Evolutionary conservation across 768 basidiomycete species (phyloP), one percentile per base, ranked within the genome.

Genomic region (Punctularia strigosozonata): DNA sequence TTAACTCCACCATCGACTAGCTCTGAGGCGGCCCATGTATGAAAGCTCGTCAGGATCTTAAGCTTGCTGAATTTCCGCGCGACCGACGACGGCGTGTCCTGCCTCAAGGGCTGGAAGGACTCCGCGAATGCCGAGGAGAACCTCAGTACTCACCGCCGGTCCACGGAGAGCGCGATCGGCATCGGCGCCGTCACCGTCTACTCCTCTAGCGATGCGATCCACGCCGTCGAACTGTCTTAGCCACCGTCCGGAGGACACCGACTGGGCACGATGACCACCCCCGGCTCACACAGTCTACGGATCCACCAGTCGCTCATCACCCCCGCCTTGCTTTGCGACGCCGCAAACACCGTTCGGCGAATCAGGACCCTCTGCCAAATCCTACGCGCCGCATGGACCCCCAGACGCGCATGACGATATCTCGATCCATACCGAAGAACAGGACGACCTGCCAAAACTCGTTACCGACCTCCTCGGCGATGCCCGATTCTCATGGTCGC

Each of bases 381-480:
- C 14, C 60, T 85, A 33, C 59, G 53, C 37, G 80, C 75, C 51
- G 71, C 80, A 2, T 75, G 66, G 47, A 62, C 61, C 35, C 55
- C 84, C 38, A 62, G 84, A 41, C 72, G 77, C 33, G 73, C 76
- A 2, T 87, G n/a, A 87, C 49, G 83, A 86, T 46, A 82, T 87
- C 41, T 61, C 65, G 18, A 49, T 71, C 0, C 63, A 77, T 49
- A 77, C 74, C 33, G 33, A 34, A 0, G 65, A 72, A 5, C 66
- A 74, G 28, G 75, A 79, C 14, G 82, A 85, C 47, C 71, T 87
- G 34, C 62, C 68, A 5, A 77, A 80, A 5, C 72, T 68, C 33
- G 64, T 86, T 0, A 59, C 82, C n/a, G 83, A 86, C 33, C 66
- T 87, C 23, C 71, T 87, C 31, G 76, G 78, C 46, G 84, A 87